Percentiles rank a stretch among this genome's conserved stretches.
Evolutionary conservation across 352 stramenopile genomes (phyloP).

Genomic region (Phytophthora agathidicida): DNA sequence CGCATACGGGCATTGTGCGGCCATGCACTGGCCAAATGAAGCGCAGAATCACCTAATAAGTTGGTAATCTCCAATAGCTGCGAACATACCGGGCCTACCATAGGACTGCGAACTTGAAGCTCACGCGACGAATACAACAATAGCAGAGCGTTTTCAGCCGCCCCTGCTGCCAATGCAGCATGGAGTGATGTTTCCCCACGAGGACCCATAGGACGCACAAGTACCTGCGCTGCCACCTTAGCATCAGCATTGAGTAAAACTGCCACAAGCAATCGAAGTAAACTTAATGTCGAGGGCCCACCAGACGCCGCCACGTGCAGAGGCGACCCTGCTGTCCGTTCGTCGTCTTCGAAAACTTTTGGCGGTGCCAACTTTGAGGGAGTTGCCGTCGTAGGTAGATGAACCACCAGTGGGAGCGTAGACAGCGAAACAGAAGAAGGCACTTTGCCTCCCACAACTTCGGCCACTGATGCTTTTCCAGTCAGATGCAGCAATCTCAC

Average conservation of each 20-base stretch:
- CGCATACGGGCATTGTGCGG: conserved; percentile 43
- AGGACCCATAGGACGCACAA: conserved; percentile 28
- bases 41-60: conserved; percentile 38
- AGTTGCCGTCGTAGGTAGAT: conserved; percentile 33
- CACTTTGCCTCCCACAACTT: conserved; percentile 19
- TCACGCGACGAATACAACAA: conserved; percentile 43
- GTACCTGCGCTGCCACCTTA: conserved; percentile 16
- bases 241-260: conserved; percentile 33
- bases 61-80: conserved; percentile 35
- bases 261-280: conserved; percentile 49
- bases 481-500: conserved; percentile 31
- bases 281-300: conserved; percentile 36
- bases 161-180: conserved; percentile 43
- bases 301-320: conserved; percentile 54
- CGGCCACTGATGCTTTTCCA: conserved; percentile 6
- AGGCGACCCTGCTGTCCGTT: conserved; percentile 34
- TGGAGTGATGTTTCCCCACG: conserved; percentile 50
- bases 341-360: conserved; percentile 45
- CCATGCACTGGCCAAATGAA: conserved; percentile 59
- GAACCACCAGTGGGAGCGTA: conserved; percentile 33
- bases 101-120: conserved; percentile 25
- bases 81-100: conserved; percentile 20
- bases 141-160: conserved; percentile 47
- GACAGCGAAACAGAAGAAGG: conserved; percentile 19
- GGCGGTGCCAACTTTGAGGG: conserved; percentile 18